Percentiles rank a stretch among this genome's conserved stretches.
Evolutionary conservation across 345 rosid genomes (phyloP).

Genomic region (Melastoma malabathricum): DNA sequence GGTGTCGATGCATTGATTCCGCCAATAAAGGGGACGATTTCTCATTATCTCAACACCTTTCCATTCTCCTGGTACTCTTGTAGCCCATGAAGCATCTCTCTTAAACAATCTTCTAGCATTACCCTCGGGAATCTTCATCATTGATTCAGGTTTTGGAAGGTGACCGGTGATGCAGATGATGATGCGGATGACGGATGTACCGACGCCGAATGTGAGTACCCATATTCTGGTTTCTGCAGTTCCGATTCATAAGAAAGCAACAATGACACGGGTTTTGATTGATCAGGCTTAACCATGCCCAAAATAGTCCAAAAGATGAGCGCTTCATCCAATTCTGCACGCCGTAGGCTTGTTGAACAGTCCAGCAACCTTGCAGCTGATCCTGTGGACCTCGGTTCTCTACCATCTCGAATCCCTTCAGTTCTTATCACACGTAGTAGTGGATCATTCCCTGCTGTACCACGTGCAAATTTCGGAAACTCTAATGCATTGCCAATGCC

Average conservation of each 20-base stretch:
- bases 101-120: constrained; percentile 7
- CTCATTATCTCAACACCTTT: constrained; percentile 21
- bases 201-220: too few species aligned
- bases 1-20: constrained; percentile 19
- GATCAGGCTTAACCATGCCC: constrained; percentile 19
- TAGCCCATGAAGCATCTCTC: background rate
- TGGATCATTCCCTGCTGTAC: constrained; percentile 71
- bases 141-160: too few species aligned
- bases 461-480: constrained; percentile 24
- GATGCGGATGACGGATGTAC: too few species aligned
- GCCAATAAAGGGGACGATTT: constrained; percentile 26
- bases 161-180: too few species aligned
- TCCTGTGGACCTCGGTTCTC: constrained; percentile 22
- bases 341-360: constrained; percentile 52
- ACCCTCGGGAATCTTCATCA: constrained; percentile 9
- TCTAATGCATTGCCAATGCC: constrained; percentile 17
- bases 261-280: background rate
- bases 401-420: constrained; percentile 24
- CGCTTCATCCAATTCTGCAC: constrained; percentile 22
- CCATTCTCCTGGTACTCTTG: constrained; percentile 13
- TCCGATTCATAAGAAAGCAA: too few species aligned
- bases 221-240: too few species aligned
- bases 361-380: constrained; percentile 51
- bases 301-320: constrained; percentile 14
- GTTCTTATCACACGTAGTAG: constrained; percentile 56